These are phyloP conservation scores for Lophiostoma macrostomum DNA, from an alignment of 495 filamentous ascomycete genomes.

Conservation along the genomic window DNA sequence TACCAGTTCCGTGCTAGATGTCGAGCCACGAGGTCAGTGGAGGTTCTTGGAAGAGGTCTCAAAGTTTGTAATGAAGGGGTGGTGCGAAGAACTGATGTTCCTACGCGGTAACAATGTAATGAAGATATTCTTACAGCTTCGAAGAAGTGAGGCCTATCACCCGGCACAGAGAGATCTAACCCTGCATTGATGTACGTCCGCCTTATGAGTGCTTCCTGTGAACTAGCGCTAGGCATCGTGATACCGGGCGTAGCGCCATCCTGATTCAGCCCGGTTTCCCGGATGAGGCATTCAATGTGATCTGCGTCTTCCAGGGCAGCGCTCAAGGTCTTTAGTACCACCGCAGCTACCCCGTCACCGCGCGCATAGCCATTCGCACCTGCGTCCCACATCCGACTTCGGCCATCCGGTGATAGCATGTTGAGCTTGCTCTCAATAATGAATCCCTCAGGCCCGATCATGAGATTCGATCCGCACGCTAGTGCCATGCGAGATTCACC, in stretches of 20 bases:
- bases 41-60: no score
- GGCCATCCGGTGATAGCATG: slow-evolving; percentile 20
- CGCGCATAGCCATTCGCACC: slow-evolving; percentile 48
- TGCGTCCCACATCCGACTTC: slow-evolving; percentile 44
- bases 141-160: slow-evolving; percentile 19
- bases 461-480: slow-evolving; percentile 1
- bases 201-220: slow-evolving; percentile 7
- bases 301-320: slow-evolving; percentile 8
- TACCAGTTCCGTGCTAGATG: no score
- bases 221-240: slow-evolving; percentile 1
- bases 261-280: slow-evolving; percentile 12
- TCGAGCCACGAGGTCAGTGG: no score
- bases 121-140: no score
- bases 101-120: no score
- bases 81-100: no score
- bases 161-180: background rate
- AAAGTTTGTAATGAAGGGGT: no score
- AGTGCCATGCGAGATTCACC: background rate
- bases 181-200: slow-evolving; percentile 5
- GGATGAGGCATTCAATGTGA: slow-evolving; percentile 18
- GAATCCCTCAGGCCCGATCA: background rate
- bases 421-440: background rate
- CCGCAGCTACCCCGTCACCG: slow-evolving; percentile 45
- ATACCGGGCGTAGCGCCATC: slow-evolving; percentile 18
- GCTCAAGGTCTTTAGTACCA: slow-evolving; percentile 42